phyloP scores from a whole-genome alignment of 2,329 filamentous ascomycete species.

The Phaeophleospora eucalypticola region DNA sequence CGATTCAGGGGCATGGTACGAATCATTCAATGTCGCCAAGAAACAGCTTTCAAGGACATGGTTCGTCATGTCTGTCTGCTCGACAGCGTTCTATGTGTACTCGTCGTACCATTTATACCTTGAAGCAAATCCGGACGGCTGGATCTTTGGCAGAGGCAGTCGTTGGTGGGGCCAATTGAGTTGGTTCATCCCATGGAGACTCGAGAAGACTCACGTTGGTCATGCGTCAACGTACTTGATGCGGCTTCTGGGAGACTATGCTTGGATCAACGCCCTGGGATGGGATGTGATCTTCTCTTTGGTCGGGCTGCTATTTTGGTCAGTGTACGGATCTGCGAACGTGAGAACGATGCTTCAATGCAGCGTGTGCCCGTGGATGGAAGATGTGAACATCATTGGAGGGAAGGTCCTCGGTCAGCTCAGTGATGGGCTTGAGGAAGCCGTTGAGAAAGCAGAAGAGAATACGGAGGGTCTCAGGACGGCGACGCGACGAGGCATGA shows the following conservation, averaged over 20 bases:
- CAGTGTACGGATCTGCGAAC: conserved; percentile 52
- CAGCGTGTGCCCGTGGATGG: conserved; percentile 14
- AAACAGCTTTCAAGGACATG: conserved; percentile 1
- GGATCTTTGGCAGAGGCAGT: background rate
- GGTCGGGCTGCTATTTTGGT: conserved; percentile 50
- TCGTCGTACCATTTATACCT: background rate
- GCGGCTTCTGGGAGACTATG: conserved; percentile 54
- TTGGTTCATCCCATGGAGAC: conserved; percentile 6
- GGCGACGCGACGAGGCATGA: background rate
- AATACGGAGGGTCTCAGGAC: background rate
- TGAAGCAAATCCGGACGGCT: background rate
- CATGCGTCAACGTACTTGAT: conserved; percentile 5
- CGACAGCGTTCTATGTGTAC: background rate
- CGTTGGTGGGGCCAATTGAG: conserved; percentile 1
- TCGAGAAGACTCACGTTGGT: conserved; percentile 1
- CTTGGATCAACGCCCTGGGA: conserved; percentile 53
- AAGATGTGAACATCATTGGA: conserved; percentile 6
- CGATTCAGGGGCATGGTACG: background rate
- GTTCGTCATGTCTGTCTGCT: conserved; percentile 3
- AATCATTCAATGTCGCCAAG: background rate
- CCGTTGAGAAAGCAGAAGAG: conserved; percentile 1
- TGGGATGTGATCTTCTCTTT: conserved; percentile 57
- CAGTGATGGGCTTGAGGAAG: conserved; percentile 5
- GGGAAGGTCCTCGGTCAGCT: background rate
- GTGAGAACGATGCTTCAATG: conserved; percentile 42